Conservation (phyloP, 2,329 filamentous ascomycete species). For the Aspergillus brasiliensis region DNA sequence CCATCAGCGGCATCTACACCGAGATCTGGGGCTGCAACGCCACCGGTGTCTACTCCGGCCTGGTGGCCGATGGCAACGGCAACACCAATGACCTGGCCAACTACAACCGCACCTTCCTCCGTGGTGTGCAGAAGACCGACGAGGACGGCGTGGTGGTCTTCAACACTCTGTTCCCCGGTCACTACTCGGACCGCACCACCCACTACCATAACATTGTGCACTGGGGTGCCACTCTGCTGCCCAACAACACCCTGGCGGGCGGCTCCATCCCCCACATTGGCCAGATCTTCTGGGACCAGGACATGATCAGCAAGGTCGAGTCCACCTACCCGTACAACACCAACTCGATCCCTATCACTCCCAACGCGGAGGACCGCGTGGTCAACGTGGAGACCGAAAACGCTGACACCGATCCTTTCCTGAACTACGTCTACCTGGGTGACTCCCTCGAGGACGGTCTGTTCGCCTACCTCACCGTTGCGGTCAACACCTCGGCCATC, state of each 20-base stretch:
- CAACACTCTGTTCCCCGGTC: conserved; percentile 47
- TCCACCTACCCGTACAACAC: conserved; percentile 39
- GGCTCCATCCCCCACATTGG: conserved; percentile 60
- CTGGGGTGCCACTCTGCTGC: conserved; percentile 30
- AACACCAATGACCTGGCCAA: conserved; percentile 35
- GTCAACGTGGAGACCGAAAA: conserved; percentile 16
- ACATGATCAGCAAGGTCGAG: conserved; percentile 54
- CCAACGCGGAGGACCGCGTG: conserved; percentile 17
- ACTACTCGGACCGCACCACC: conserved; percentile 43
- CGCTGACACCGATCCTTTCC: conserved; percentile 17
- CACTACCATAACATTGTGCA: conserved; percentile 37
- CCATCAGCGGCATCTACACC: conserved; percentile 34
- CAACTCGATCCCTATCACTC: conserved; percentile 18
- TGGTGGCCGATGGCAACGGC: conserved; percentile 33
- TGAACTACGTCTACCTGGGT: conserved; percentile 19
- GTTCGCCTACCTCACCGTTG: conserved; percentile 18
- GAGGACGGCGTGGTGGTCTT: conserved; percentile 46
- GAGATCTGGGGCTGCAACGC: conserved; percentile 43
- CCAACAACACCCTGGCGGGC: conserved; percentile 44
- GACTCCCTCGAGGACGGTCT: conserved; percentile 17
- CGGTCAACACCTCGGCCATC: conserved; percentile 14
- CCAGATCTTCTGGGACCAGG: conserved; percentile 64
- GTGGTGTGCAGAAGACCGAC: conserved; percentile 48
- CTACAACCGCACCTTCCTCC: conserved; percentile 36
- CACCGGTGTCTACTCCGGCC: conserved; percentile 33